phyloP scores from a whole-genome alignment of 345 rosid species.

The Trapa bicornis region DNA sequence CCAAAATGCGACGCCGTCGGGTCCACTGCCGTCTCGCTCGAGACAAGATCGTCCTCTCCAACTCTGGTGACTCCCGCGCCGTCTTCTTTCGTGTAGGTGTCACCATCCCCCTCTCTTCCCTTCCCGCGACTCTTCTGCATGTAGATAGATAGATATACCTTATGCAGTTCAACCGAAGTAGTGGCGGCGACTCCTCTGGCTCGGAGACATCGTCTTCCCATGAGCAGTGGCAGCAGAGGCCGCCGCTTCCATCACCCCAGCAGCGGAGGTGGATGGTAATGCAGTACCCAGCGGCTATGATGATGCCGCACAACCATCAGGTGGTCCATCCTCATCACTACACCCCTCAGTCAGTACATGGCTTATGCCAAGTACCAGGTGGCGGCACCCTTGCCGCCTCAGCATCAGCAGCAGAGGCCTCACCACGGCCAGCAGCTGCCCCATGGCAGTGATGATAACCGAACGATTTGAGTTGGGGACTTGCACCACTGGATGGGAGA shows the following conservation, averaged over 20 bases:
- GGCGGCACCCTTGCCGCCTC: conserved; percentile 22
- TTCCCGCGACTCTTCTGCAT: background rate
- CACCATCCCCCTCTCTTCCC: conserved; percentile 52
- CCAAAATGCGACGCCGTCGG: conserved; percentile 86
- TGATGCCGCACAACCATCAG: conserved; percentile 66
- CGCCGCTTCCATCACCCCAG: conserved; percentile 16
- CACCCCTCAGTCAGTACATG: conserved; percentile 22
- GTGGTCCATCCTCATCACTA: conserved; percentile 57
- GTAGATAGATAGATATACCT: background rate
- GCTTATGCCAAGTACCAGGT: conserved; percentile 17
- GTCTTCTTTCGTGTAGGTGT: conserved; percentile 70
- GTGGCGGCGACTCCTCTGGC: background rate
- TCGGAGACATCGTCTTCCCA: background rate
- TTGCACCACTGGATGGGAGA: no score
- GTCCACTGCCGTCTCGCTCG: conserved; percentile 73
- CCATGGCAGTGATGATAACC: conserved; percentile 40
- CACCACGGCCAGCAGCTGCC: conserved; percentile 13
- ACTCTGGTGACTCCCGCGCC: conserved; percentile 86
- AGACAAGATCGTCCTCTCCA: conserved; percentile 54
- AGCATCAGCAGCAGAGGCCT: conserved; percentile 20
- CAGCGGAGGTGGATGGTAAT: conserved; percentile 54
- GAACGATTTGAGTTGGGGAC: conserved; percentile 15
- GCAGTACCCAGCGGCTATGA: conserved; percentile 79
- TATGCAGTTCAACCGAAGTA: conserved; percentile 1
- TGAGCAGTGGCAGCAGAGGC: conserved; percentile 10